These are phyloP conservation scores for Daedalea quercina DNA, from an alignment of 768 basidiomycete species.

Conservation along the genomic window DNA sequence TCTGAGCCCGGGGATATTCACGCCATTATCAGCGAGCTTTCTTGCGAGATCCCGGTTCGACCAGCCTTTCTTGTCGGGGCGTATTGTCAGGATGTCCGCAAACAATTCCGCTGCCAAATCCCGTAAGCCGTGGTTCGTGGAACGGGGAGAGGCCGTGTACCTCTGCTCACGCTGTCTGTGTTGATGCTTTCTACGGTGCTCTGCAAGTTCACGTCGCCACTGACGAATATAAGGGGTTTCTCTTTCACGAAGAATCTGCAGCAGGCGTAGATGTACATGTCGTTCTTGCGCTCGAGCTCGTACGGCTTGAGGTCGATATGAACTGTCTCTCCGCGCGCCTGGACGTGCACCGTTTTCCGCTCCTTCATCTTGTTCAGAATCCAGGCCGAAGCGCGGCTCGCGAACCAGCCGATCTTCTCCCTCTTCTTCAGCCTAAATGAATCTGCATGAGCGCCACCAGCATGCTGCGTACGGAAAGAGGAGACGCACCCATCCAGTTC, in stretches of 20 bases:
- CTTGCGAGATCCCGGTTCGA: constrained; percentile 46
- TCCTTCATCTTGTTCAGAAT: constrained; percentile 25
- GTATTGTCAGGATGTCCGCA: not conserved
- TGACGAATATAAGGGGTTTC: constrained; percentile 45
- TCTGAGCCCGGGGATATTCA: constrained; percentile 6
- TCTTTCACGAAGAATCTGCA: constrained; percentile 48
- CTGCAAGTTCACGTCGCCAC: constrained; percentile 62
- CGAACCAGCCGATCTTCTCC: constrained; percentile 47
- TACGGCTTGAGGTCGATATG: not conserved
- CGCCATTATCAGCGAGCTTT: constrained; percentile 1
- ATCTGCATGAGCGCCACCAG: not conserved
- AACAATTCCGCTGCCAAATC: not conserved
- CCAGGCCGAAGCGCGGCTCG: constrained; percentile 43
- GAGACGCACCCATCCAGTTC: constrained; percentile 65
- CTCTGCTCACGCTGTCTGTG: constrained; percentile 28
- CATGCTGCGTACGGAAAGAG: not conserved
- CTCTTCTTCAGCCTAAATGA: constrained; percentile 33
- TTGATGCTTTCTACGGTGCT: constrained; percentile 16
- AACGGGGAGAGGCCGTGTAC: constrained; percentile 24
- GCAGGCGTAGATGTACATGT: constrained; percentile 71
- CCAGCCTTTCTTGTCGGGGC: constrained; percentile 11
- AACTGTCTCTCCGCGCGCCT: constrained; percentile 23
- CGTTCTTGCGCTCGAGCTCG: constrained; percentile 34
- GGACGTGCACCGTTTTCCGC: constrained; percentile 20
- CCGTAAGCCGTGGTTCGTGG: not conserved